Percentiles rank a stretch among this genome's conserved stretches.
phyloP scores from a whole-genome alignment of 1,284 basidiomycete genomes.

The Trichosporon sp. region DNA sequence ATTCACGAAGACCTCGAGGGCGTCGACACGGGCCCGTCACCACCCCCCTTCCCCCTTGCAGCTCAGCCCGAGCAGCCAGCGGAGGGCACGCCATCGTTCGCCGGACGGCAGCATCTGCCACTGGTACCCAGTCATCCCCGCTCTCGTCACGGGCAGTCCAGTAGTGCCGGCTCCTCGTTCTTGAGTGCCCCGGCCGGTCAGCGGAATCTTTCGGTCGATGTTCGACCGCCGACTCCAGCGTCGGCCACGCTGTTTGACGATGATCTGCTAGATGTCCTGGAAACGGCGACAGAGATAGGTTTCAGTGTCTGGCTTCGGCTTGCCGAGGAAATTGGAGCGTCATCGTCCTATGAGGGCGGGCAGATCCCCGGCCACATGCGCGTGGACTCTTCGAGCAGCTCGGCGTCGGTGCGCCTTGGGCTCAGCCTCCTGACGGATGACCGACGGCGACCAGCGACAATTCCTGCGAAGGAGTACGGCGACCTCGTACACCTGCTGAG shows the following conservation, averaged over 20 bases:
- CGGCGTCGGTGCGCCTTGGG: conserved; percentile 6
- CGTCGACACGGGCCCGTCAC: background rate
- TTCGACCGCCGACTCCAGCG: conserved; percentile 44
- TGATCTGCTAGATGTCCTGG: conserved; percentile 50
- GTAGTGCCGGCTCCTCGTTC: conserved; percentile 32
- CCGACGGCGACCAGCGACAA: conserved; percentile 25
- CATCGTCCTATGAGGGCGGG: conserved; percentile 5
- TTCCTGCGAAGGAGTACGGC: conserved; percentile 29
- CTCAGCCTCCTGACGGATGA: conserved; percentile 8
- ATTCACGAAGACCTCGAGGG: conserved; percentile 15
- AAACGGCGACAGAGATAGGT: conserved; percentile 49
- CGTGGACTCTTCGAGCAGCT: conserved; percentile 10
- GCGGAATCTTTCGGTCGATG: conserved; percentile 41
- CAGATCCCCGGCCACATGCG: conserved; percentile 12
- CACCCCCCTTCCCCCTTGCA: conserved; percentile 17
- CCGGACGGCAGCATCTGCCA: background rate
- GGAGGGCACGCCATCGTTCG: background rate
- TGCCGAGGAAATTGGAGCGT: conserved; percentile 48
- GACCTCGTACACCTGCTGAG: conserved; percentile 43
- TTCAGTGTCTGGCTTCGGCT: conserved; percentile 50
- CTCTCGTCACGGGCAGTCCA: conserved; percentile 28
- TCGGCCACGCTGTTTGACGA: conserved; percentile 48
- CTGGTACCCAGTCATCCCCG: background rate
- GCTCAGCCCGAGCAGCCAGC: conserved; percentile 14
- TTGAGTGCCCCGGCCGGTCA: conserved; percentile 1